Evolutionary conservation across 2,329 filamentous ascomycete species (phyloP), one percentile per base, ranked within the genome.

Genomic region (Cladosporium phlei): DNA sequence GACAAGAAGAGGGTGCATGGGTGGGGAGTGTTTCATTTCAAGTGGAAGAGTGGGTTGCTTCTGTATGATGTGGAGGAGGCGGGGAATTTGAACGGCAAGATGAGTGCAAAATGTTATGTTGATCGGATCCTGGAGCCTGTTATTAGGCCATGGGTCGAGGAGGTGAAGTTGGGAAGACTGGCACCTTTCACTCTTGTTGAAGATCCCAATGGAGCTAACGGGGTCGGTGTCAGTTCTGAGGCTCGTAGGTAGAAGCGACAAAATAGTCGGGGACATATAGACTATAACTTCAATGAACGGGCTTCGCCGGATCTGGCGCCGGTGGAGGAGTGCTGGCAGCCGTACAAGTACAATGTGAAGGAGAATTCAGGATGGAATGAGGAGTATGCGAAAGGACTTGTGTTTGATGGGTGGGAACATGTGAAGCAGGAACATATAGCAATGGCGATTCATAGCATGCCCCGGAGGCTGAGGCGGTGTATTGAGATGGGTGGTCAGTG

Each of bases 61-160:
- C n/a, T n/a, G n/a, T n/a, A n/a, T n/a, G n/a, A n/a, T n/a, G n/a
- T n/a, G n/a, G n/a, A n/a, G n/a, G n/a, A n/a, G n/a, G n/a, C n/a
- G n/a, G n/a, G n/a, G n/a, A n/a, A n/a, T n/a, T n/a, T n/a, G n/a
- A 39, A 39, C 17, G 37, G 37, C 37, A 39, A 39, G 24, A 39
- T 39, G 37, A 39, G 24, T 8, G 37, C 29, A 25, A 27, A 39
- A 29, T 22, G 24, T 22, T 39, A 39, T 7, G 29, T 29, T 14
- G 37, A 39, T 5, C 24, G 29, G 17, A 39, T 39, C 5, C 25
- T 39, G 2, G 25, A 39, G 4, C 37, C 37, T 3, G 20, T 28
- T 6, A 25, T 39, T 16, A 39, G 28, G 17, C 37, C 37, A 14
- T 39, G 37, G 37, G 24, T 39, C 16, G 37, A 39, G n/a, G 37